Evolutionary conservation across 2,329 filamentous ascomycete genomes (phyloP).

Genomic region (Camillea tinctor): DNA sequence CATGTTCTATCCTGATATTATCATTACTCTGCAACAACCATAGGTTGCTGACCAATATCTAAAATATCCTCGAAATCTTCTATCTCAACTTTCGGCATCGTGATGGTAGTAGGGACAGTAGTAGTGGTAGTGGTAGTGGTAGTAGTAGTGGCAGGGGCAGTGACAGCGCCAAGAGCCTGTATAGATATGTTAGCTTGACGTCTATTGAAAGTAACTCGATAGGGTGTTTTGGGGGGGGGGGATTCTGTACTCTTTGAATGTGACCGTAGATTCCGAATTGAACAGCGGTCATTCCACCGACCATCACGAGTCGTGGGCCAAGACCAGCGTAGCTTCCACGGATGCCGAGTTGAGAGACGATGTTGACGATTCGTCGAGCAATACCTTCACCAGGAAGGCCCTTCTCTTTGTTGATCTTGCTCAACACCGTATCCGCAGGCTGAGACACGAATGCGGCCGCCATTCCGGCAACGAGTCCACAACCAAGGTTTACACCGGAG

Average conservation of each 20-base stretch:
- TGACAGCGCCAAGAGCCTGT: not conserved
- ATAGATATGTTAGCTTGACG: not conserved
- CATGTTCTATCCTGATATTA: not conserved
- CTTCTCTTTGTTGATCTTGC: constrained; percentile 29
- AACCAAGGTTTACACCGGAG: constrained; percentile 25
- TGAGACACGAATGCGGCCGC: constrained; percentile 28
- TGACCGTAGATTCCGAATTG: constrained; percentile 29
- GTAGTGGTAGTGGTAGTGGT: no score
- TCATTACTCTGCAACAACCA: not conserved
- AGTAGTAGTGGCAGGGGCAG: no score
- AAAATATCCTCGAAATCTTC: not conserved
- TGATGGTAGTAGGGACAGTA: not conserved
- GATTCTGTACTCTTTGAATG: constrained; percentile 18
- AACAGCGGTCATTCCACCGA: constrained; percentile 27
- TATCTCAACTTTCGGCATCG: not conserved
- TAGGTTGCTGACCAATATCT: not conserved
- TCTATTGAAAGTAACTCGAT: not conserved
- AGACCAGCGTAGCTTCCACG: constrained; percentile 27
- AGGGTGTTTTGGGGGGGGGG: not conserved
- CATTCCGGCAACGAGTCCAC: constrained; percentile 26
- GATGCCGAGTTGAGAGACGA: constrained; percentile 24
- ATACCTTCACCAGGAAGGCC: constrained; percentile 23
- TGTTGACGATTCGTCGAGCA: constrained; percentile 22
- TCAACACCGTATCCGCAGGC: constrained; percentile 28
- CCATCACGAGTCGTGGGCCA: constrained; percentile 26